Evolutionary conservation across 2,329 filamentous ascomycete genomes (phyloP), one percentile per base, ranked within the genome.

Genomic region (Diaporthe humulicola): DNA sequence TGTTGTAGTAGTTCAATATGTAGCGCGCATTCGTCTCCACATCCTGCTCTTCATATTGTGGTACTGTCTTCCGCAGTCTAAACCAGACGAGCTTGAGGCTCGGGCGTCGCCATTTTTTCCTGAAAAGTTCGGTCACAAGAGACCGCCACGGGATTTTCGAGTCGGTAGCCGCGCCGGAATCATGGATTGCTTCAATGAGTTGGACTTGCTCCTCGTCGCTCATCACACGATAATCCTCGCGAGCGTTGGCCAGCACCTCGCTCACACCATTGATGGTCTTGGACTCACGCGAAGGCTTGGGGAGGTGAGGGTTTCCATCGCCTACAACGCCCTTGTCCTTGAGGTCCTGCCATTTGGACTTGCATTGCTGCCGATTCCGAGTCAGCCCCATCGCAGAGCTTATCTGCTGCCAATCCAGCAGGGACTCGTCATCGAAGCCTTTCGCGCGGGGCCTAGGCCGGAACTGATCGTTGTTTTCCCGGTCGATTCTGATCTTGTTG

Each of bases 291-390:
- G 69, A 73, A 48, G 36, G 76, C 19, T 73, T 77, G 74, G 25
- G 78, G 70, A 75, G 77, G 30, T 76, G 54, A 22, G 71, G 64
- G 48, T 73, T 30, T 15, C 61, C 76, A 30, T 78, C 77, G 67
- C 75, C 64, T 57, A 74, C 60, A 33, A 74, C 75, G 28, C 81
- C 79, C 19, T 79, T 76, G n/a, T 81, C 79, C 70, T 84, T 82
- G 25, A 91, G 77, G 38, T 84, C 81, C 75, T 89, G 90, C 91
- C 92, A 95, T 80, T 95, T 95, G 36, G 87, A 87, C 36, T 88
- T 86, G 80, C 93, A 95, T 80, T 94, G 93, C 33, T 94, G 87
- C 4, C 91, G 88, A 76, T 89, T 93, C 58, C 94, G 87, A 12
- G 86, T 90, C 64, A 87, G 85, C 19, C 84, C 87, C 89, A 95